Base-by-base conservation (phyloP, 306 rosid species). In the Cucumis melo region DNA sequence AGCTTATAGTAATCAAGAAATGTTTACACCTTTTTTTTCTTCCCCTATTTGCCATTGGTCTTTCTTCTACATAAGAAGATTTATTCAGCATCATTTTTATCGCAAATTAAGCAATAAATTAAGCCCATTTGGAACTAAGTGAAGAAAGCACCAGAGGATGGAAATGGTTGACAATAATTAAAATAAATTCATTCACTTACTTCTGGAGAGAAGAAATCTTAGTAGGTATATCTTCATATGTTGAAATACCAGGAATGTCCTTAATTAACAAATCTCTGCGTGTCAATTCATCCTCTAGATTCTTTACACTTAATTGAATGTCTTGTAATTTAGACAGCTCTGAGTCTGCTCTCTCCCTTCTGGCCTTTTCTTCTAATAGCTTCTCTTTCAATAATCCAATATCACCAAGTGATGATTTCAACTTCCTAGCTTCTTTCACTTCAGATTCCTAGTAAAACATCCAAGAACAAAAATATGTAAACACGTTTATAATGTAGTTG, bases 351-450 rank as follows among this genome's bases (percentile, higher is more conserved):
- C 88, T 89, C 89, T 91, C 97, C 73, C 87, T 77, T 61, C 86
- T 85, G 80, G 80, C 57, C 79, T 87, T 94, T 82, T 91, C 97
- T 81, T 91, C 96, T 84, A 82, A 78, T 65, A 94, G 77, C 81
- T 91, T 91, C 85, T 91, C 98, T 83, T 88, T 89, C 84, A 94
- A 84, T 80, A 94, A 83, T 73, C 83, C 93, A 81, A 89, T 55
- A 73, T 86, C 84, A 78, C 92, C 96, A 67, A 85, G 90, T 76
- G 90, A 89, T 53, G 88, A 87, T 87, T 81, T 94, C 79, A 94
- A 82, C 86, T 89, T 94, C 80, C 89, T 87, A 51, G 98, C 97
- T 89, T 88, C 97, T 86, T 88, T 91, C 76, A 91, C 97, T 83
- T 91, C 98, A 81, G 95, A 83, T 80, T 94, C 98, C 98, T 94